Evolutionary conservation across 257 asterid species (phyloP), one percentile per base, ranked within the genome.

Genomic region (Nyctanthes arbortristis): DNA sequence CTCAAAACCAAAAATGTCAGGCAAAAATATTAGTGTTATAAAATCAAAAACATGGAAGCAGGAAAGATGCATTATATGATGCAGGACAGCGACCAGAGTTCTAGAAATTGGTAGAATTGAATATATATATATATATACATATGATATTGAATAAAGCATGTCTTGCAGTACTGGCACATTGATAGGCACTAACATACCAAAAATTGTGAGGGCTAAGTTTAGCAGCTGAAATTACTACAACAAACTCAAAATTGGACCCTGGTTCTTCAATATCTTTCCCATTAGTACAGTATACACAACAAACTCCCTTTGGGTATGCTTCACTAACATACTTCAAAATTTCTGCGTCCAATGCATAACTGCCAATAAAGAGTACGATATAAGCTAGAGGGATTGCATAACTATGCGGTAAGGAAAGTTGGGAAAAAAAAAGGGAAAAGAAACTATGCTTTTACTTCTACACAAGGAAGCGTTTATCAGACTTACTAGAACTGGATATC

Each of bases 201-300:
- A 93, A 93, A 76, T 91, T 93, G 75, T 91, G 96, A 69, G 99
- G 99, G 85, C 96, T 93, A 63, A 74, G 89, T 73, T 93, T 89
- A 70, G 89, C 84, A 77, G 99, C 97, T 79, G 86, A 91, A 83
- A 93, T 89, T 56, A 91, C 93, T 75, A 91, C 96, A 77, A 84
- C 97, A 76, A 93, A 89, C 84, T 87, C 96, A 81, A 93, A 93
- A 68, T 91, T 83, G 14, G 79, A 80, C 69, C 99, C 97, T 63
- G 91, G 83, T 75, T 89, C 96, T 77, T 87, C 96, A 75, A 85
- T 94, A 69, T 86, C 91, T 84, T 86, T 93, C 69, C 97, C 97
- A 56, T 70, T 76, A 54, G 78, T 77, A 75, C 96, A 89, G 83
- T 91, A 91, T 39, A 93, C 96, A 16, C 97, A 85, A 69, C 96